Evolutionary conservation across 306 rosid genomes (phyloP).

Genomic region (Dryas alaskensis): DNA sequence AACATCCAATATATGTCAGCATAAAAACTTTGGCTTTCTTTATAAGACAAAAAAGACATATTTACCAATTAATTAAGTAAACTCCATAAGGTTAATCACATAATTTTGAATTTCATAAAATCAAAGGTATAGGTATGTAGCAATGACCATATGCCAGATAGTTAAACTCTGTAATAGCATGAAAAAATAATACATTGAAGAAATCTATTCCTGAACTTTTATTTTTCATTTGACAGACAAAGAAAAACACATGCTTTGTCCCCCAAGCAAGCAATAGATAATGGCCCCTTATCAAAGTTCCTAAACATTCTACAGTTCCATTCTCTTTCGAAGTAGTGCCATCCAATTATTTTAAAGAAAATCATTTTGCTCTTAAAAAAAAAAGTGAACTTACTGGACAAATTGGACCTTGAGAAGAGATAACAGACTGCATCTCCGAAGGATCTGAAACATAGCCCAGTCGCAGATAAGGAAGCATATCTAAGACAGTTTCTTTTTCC

Average conservation of each 20-base stretch:
- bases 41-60: constrained; percentile 19
- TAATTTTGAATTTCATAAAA: constrained; percentile 6
- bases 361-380: neutral
- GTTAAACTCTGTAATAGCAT: too few species aligned
- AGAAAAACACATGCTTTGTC: too few species aligned
- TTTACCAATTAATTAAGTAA: constrained; percentile 8
- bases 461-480: constrained; percentile 89
- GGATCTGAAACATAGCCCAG: constrained; percentile 96
- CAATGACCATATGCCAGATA: neutral
- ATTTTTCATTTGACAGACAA: constrained; percentile 14
- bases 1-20: constrained; percentile 22
- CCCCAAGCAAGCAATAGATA: too few species aligned
- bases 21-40: neutral
- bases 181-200: too few species aligned
- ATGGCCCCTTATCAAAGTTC: constrained; percentile 1
- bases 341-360: neutral
- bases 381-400: constrained; percentile 68
- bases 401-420: constrained; percentile 96
- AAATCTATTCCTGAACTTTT: neutral
- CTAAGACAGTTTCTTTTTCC: constrained; percentile 76
- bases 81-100: neutral
- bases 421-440: constrained; percentile 88
- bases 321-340: neutral
- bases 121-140: neutral
- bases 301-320: neutral